phyloP scores from a whole-genome alignment of 306 rosid genomes.

The Canavalia ensiformis region DNA sequence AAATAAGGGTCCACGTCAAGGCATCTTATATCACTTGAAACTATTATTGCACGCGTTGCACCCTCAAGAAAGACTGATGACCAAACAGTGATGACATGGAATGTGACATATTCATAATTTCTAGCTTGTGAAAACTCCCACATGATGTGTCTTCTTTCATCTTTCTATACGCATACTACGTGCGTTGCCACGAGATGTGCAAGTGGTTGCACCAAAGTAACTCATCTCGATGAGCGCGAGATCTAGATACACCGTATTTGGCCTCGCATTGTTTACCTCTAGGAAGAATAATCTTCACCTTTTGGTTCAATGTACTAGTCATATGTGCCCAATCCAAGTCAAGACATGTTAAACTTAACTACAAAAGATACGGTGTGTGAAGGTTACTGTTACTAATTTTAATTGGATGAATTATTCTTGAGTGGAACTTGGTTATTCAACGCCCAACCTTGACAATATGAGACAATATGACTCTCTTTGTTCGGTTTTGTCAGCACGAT shows the following conservation, averaged over 20 bases:
- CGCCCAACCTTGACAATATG: conserved; percentile 95
- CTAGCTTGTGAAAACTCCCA: conserved; percentile 78
- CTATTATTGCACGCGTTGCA: no score
- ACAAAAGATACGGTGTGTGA: conserved; percentile 87
- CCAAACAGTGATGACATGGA: no score
- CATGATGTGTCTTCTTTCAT: conserved; percentile 85
- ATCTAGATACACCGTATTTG: conserved; percentile 67
- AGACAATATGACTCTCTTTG: conserved; percentile 71
- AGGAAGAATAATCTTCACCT: conserved; percentile 62
- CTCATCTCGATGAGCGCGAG: conserved; percentile 56
- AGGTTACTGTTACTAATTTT: conserved; percentile 80
- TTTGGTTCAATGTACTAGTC: conserved; percentile 81
- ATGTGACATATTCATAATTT: conserved; percentile 81
- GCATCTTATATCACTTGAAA: no score
- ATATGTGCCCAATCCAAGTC: conserved; percentile 89
- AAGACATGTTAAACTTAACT: conserved; percentile 92
- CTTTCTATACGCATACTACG: conserved; percentile 89
- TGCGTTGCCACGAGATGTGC: conserved; percentile 80
- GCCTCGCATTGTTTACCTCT: conserved; percentile 69
- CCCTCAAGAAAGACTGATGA: no score
- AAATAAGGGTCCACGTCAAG: no score
- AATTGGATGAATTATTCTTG: conserved; percentile 86
- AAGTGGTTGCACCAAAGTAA: conserved; percentile 79
- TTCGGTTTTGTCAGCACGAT: no score
- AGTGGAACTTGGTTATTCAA: conserved; percentile 87